phyloP scores from a whole-genome alignment of 2,329 filamentous ascomycete genomes.

The Verticillium albo-atrum region DNA sequence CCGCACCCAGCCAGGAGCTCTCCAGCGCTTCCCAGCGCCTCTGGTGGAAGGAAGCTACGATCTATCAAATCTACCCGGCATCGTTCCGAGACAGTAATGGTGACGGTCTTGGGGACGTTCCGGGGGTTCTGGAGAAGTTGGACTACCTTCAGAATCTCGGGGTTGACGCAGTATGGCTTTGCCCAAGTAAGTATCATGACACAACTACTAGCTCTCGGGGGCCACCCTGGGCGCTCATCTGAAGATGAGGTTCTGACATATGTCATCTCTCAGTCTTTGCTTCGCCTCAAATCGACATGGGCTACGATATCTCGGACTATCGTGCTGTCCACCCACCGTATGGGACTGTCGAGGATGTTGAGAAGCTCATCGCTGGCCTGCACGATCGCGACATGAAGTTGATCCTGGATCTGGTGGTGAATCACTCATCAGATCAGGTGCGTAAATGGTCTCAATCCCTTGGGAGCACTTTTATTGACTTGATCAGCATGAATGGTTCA shows the following conservation, averaged over 20 bases:
- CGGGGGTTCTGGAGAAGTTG: slow-evolving; percentile 52
- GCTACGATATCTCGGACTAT: slow-evolving; percentile 70
- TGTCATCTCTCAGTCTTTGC: slow-evolving; percentile 24
- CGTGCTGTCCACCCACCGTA: slow-evolving; percentile 61
- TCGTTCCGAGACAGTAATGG: slow-evolving; percentile 56
- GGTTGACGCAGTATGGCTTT: slow-evolving; percentile 54
- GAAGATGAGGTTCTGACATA: not conserved
- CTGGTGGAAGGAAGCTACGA: slow-evolving; percentile 58
- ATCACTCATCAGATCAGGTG: slow-evolving; percentile 51
- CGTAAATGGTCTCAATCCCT: not conserved
- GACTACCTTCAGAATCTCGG: slow-evolving; percentile 53
- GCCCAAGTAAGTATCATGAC: slow-evolving; percentile 23
- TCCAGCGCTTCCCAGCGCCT: slow-evolving; percentile 13
- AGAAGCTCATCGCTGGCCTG: slow-evolving; percentile 54
- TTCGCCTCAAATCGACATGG: slow-evolving; percentile 61
- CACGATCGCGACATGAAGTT: slow-evolving; percentile 64
- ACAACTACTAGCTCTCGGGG: too few species aligned
- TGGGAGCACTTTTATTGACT: not conserved
- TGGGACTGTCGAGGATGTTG: slow-evolving; percentile 65
- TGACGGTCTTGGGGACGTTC: slow-evolving; percentile 50
- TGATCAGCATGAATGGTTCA: slow-evolving; percentile 62
- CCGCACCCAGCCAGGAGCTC: not conserved
- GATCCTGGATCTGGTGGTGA: slow-evolving; percentile 69
- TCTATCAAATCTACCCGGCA: slow-evolving; percentile 59
- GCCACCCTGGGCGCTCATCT: not conserved